Evolutionary conservation across 2,329 filamentous ascomycete genomes (phyloP), one percentile per base, ranked within the genome.

Genomic region (Coniochaeta prunicola): DNA sequence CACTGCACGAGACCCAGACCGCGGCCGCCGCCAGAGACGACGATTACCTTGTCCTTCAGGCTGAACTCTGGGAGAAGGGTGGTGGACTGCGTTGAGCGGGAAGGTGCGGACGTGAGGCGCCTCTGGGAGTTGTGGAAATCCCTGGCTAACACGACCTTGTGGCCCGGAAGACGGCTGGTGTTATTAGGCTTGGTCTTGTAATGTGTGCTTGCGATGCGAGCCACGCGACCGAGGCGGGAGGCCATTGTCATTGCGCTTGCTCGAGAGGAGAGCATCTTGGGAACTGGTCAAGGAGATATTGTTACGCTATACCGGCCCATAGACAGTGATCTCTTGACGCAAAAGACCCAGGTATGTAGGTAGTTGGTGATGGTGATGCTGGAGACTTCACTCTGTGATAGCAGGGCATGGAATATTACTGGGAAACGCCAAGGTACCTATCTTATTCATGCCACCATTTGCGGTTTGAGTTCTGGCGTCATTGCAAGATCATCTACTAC

Each of bases 1-100:
- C 88, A 83, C 70, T 93, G 89, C 24, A 88, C 87, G 42, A 96
- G 77, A 42, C 91, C 91, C 10, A 96, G 78, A 2, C 91, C 91
- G 61, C 89, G 83, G 8, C 86, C 91, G 59, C 83, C 90, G 54
- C 91, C 90, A 2, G 89, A 89, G 21, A 96, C 88, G 50, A 92
- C 73, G 57, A 92, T 80, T 17, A 92, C 86, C 71, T 88, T 91
- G 73, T 84, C 83, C 63, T 82, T 80, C 63, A 96, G 80, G 67
- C 81, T 87, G 77, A 94, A 94, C 68, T 94, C 91, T 50, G 88
- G 86, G 56, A 92, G 73, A 13, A 61, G 58, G 15, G 59, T 57
- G 4, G 33, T 57, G 4, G 33, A 30, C 10, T 30, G 33, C 50
- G n/a, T 33, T 13, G 28, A 15, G 12, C 21, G 4, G 28, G 50